Evolutionary conservation across 2,329 filamentous ascomycete genomes (phyloP).

Genomic region (Colletotrichum magnum): DNA sequence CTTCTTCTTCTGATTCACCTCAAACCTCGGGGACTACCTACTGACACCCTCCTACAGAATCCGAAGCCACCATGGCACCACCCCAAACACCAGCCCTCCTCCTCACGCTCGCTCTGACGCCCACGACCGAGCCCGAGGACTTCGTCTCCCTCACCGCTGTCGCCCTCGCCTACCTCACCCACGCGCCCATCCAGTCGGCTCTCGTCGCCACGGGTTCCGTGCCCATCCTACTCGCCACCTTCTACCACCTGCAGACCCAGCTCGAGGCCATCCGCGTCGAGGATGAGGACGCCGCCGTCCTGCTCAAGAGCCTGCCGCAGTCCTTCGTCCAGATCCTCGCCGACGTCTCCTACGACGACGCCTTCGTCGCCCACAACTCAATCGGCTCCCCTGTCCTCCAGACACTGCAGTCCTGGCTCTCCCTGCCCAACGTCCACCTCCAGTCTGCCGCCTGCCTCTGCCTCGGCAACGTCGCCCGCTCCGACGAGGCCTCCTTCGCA

Average conservation of each 20-base stretch:
- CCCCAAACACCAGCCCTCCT: constrained; percentile 64
- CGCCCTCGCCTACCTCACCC: constrained; percentile 69
- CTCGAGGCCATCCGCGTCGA: constrained; percentile 58
- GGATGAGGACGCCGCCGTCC: constrained; percentile 58
- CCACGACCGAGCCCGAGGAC: constrained; percentile 65
- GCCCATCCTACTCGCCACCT: constrained; percentile 61
- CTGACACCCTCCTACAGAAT: constrained; percentile 51
- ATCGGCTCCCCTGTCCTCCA: constrained; percentile 58
- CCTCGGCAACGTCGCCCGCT: constrained; percentile 73
- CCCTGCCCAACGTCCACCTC: constrained; percentile 56
- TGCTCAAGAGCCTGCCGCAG: constrained; percentile 63
- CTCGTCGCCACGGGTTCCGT: constrained; percentile 59
- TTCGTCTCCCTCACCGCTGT: constrained; percentile 67
- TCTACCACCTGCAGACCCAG: constrained; percentile 62
- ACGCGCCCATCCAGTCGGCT: constrained; percentile 64
- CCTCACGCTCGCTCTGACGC: constrained; percentile 62
- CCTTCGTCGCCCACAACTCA: constrained; percentile 59
- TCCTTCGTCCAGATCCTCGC: constrained; percentile 67
- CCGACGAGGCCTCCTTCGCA: constrained; percentile 65
- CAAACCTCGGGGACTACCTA: background rate
- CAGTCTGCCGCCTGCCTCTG: constrained; percentile 72
- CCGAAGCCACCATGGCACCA: constrained; percentile 60
- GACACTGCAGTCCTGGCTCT: constrained; percentile 64
- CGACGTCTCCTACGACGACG: constrained; percentile 65
- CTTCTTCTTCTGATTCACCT: constrained; percentile 4